phyloP scores from a whole-genome alignment of 306 rosid genomes.

The Cicer cuneatum region DNA sequence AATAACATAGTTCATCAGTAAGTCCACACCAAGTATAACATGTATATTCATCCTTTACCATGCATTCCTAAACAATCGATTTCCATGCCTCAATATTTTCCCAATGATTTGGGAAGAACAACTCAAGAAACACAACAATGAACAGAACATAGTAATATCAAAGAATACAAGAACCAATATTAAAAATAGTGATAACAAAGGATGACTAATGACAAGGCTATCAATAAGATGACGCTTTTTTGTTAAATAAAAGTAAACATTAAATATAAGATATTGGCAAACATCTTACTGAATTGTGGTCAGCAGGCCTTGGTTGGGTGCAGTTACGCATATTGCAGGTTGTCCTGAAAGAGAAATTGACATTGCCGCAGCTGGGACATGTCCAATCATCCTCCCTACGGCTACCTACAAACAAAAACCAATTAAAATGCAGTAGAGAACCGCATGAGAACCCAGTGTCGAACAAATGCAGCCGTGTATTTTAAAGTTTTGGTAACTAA shows the following conservation, averaged over 20 bases:
- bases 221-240: neutral
- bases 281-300: constrained; percentile 76
- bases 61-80: constrained; percentile 13
- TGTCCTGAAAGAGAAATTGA: constrained; percentile 95
- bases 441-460: neutral
- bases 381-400: constrained; percentile 99
- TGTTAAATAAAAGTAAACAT: constrained; percentile 3
- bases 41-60: neutral
- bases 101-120: constrained; percentile 1
- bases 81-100: neutral
- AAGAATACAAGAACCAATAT: neutral
- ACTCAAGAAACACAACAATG: neutral
- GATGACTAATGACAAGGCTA: neutral
- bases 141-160: neutral
- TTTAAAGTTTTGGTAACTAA: neutral
- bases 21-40: neutral
- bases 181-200: neutral
- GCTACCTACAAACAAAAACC: constrained; percentile 67
- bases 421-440: constrained; percentile 14
- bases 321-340: constrained; percentile 99
- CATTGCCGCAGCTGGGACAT: constrained; percentile 97
- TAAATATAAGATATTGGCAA: neutral
- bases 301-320: constrained; percentile 99
- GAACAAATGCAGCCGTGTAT: neutral
- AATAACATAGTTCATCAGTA: neutral